Evolutionary conservation across 768 basidiomycete genomes (phyloP).

Genomic region (Suillus sp.): DNA sequence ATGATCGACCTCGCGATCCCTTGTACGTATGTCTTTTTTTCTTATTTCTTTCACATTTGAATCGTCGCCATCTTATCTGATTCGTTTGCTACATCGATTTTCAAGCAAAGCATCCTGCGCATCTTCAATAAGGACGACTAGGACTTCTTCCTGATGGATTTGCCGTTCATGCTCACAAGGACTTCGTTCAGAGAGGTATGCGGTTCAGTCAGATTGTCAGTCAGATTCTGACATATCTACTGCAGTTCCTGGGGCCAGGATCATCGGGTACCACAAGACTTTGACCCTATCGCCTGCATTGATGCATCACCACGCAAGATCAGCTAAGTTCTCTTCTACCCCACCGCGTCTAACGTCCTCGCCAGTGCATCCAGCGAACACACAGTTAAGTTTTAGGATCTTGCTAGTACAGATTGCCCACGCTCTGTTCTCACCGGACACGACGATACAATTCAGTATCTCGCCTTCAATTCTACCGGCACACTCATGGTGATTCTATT

Average conservation of each 20-base stretch:
- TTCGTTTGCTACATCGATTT: conserved; percentile 96
- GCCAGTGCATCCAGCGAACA: conserved; percentile 85
- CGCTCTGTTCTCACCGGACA: conserved; percentile 69
- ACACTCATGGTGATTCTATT: conserved; percentile 85
- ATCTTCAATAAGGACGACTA: conserved; percentile 92
- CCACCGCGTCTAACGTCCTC: conserved; percentile 84
- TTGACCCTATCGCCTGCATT: conserved; percentile 82
- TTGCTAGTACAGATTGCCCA: conserved; percentile 70
- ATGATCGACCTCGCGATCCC: no score
- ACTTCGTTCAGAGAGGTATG: no score
- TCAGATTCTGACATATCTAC: no score
- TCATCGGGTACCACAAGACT: conserved; percentile 77
- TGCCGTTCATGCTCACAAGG: no score
- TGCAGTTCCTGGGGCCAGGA: conserved; percentile 88
- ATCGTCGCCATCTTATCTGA: conserved; percentile 96
- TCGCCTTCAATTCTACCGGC: conserved; percentile 82
- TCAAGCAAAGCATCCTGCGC: conserved; percentile 97
- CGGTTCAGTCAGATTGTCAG: no score
- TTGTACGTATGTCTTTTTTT: no score
- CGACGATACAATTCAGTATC: conserved; percentile 82
- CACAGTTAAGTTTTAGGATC: conserved; percentile 89
- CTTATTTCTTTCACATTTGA: no score
- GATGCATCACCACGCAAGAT: conserved; percentile 84
- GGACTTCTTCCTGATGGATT: conserved; percentile 93
- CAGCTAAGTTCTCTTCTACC: conserved; percentile 93